Evolutionary conservation across 2,329 filamentous ascomycete genomes (phyloP).

Genomic region (Colletotrichum ledebouriae): DNA sequence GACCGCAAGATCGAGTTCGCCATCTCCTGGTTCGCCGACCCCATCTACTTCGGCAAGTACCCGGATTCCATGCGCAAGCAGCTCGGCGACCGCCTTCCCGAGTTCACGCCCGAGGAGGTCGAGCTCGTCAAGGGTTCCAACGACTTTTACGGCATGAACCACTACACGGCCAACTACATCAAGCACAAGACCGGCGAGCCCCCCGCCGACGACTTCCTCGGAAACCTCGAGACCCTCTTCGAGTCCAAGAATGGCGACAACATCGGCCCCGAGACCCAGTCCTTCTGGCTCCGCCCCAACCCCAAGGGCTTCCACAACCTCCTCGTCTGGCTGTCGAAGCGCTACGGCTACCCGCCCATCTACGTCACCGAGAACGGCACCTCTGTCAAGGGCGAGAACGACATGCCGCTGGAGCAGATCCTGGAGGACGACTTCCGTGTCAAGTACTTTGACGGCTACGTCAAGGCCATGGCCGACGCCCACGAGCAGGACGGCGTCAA

Average conservation of each 20-base stretch:
- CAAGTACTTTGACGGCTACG: conserved; percentile 83
- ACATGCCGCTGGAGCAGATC: conserved; percentile 77
- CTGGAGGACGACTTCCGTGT: conserved; percentile 86
- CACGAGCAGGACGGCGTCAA: conserved; percentile 80
- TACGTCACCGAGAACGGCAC: conserved; percentile 93
- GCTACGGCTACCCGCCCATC: conserved; percentile 82
- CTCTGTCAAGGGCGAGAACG: conserved; percentile 85
- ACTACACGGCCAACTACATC: conserved; percentile 92
- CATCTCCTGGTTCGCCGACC: conserved; percentile 90
- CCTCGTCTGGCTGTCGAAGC: conserved; percentile 80
- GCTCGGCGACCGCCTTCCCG: conserved; percentile 81
- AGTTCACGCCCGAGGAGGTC: conserved; percentile 79
- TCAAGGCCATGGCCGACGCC: conserved; percentile 81
- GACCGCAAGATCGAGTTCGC: conserved; percentile 88
- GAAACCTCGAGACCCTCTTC: conserved; percentile 80
- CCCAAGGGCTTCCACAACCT: conserved; percentile 83
- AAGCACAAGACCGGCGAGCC: conserved; percentile 75
- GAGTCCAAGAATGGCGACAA: conserved; percentile 78
- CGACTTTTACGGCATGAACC: conserved; percentile 96
- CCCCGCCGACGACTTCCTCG: conserved; percentile 76
- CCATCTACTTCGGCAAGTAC: conserved; percentile 87
- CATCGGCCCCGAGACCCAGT: conserved; percentile 87
- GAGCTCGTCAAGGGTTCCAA: conserved; percentile 86
- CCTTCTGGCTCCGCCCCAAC: conserved; percentile 83
- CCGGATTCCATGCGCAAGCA: conserved; percentile 87